Base-by-base conservation (phyloP, 2,329 filamentous ascomycete species). In the Dothideomycetes sp. region DNA sequence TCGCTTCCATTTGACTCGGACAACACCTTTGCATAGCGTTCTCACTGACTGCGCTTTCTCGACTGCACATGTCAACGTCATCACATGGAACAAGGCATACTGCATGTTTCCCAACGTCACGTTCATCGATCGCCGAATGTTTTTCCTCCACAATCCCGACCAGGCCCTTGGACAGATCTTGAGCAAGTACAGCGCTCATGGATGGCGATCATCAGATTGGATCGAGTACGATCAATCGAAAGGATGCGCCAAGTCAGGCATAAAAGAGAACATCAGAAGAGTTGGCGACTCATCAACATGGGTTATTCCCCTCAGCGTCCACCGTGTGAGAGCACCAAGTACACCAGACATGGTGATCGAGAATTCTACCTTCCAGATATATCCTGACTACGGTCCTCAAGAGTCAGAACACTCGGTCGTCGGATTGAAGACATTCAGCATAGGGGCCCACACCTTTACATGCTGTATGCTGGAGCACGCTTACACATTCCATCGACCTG, bases 1-100 rank as follows among this genome's bases (percentile, higher is more conserved):
- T 15, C 18, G 33, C 12, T 32, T 43, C 8, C 33, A 36, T 23
- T 20, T 43, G 5, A 43, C 41, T 12, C 22, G 18, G 4, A 37
- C 41, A n/a, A 7, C 19, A 18, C 41, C 41, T 4, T 16, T 43
- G 16, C 32, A 35, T 22, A 39, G 35, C 8, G 36, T 45, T 4
- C 25, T 45, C 30, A 36, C 22, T 10, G 31, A 33, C 8, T 34
- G 36, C 18, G 37, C 37, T n/a, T 40, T 35, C 8, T 33, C 43
- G 4, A 41, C 43, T 5, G 43, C 43, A 12, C 43, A 36, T 9
- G 43, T 32, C 25, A 45, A 45, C 19, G 15, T 41, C 19, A 35
- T 45, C n/a, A 27, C 31, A 2, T 45, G 43, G 43, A 41, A 45
- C 33, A 40, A 36, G 33, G 43, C 36, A 5, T 45, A 45, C 19